Percentiles rank a stretch among this genome's conserved stretches.
Conservation (phyloP, 176 grass and related monocot genomes). For the Ampelocalamus luodianensis region DNA sequence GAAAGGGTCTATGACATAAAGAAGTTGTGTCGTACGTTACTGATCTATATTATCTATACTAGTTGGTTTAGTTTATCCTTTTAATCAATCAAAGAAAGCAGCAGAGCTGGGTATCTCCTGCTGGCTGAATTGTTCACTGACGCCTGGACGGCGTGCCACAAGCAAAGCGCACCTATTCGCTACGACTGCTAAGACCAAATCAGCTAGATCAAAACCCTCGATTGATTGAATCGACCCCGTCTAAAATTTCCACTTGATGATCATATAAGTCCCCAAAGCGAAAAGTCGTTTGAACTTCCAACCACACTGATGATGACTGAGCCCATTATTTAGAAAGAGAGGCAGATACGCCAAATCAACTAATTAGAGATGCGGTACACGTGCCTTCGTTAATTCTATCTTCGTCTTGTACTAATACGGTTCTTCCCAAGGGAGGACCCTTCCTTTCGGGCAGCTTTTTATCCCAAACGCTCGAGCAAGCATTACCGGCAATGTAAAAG, state of each 20-base stretch:
- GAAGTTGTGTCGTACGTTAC: neutral
- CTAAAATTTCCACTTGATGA: constrained; percentile 32
- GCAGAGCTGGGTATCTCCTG: neutral
- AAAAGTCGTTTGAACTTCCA: constrained; percentile 21
- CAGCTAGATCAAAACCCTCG: neutral
- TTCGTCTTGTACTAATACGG: neutral
- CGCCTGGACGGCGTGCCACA: neutral
- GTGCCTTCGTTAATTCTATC: neutral
- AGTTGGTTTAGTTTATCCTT: neutral
- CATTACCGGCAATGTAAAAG: neutral
- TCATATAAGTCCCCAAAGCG: neutral
- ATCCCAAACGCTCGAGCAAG: constrained; percentile 5
- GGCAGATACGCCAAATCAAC: neutral
- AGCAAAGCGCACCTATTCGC: constrained; percentile 30
- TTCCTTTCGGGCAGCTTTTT: neutral
- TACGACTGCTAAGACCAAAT: constrained; percentile 31
- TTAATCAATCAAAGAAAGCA: neutral
- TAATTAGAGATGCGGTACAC: neutral
- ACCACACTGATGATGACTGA: neutral
- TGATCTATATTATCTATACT: neutral
- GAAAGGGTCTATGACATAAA: neutral
- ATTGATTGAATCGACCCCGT: constrained; percentile 21
- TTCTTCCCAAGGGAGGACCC: neutral
- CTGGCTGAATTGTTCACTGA: neutral
- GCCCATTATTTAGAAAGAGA: too few species aligned